Evolutionary conservation across 176 grass and related monocot species (phyloP), one percentile per base, ranked within the genome.

Genomic region (Carex littledalei): DNA sequence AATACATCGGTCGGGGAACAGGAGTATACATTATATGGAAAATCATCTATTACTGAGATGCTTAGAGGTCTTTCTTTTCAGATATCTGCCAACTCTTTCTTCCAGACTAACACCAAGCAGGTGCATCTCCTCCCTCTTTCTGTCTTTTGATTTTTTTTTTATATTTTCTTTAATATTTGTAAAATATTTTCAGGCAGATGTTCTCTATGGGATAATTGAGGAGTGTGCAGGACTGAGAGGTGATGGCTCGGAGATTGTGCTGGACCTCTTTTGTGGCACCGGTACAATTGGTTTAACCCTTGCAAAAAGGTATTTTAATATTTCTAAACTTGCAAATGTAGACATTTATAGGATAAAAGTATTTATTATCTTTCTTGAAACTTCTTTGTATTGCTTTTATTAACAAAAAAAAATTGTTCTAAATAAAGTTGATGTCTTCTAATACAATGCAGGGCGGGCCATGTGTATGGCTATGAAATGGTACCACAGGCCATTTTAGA

Each of bases 61-160:
- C 87, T 99, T 86, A 95, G 96, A 91, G 96, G 93, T 86, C 93
- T 95, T 89, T 90, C 90, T 43, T 99, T 95, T 81, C 93, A 99
- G 81, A 95, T 95, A 88, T 99, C 96, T 22, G 93, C 96, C 81
- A 99, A 99, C 87, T 99, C 96, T 63, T 95, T 99, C 88, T 99
- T 99, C 86, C 96, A 99, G 71, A 99, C 96, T 77, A 95, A 99
- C 86, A 93, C 91, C 60, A 90, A 95, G 62, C 96, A 99, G 91
- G 96, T 95, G 58, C 67, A 88, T 78, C 85, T 76, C 29, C 84
- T 37, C 41, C 50, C 6, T 20, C 6, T 20, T 37, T 32, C 11
- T 62, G 31, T 7, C 45, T 66, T 47, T 49, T 83, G 78, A 67
- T 64, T 78, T 2, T 82, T 78, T 72, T 75, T 66, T 63, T 47